A percentile compares a stretch with the other conserved stretches of the same genome.
Conservation (phyloP, 176 grass and related monocot species). For the Chloris gayana region DNA sequence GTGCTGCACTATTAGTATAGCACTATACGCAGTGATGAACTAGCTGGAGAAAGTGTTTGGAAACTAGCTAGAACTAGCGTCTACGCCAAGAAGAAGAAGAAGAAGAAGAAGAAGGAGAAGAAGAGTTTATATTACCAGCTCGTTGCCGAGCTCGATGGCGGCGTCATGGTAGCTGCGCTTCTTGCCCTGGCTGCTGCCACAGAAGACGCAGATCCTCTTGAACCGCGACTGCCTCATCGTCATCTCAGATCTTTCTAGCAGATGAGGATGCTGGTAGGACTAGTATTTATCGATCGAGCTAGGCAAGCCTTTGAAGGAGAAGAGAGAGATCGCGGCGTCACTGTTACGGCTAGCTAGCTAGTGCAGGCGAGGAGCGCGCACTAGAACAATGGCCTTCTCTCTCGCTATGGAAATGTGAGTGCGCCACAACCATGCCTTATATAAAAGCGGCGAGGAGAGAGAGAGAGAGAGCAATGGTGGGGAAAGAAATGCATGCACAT, state of each 20-base stretch:
- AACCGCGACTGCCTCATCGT: conserved; percentile 79
- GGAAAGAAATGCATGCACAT: conserved; percentile 36
- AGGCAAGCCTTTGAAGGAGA: neutral
- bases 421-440: conserved; percentile 63
- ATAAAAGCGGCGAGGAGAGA: conserved; percentile 22
- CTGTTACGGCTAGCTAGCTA: conserved; percentile 13
- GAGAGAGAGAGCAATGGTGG: neutral
- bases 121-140: conserved; percentile 90
- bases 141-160: conserved; percentile 94
- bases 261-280: neutral
- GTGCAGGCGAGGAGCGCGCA: conserved; percentile 37
- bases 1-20: no score
- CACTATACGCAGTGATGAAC: no score
- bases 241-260: neutral
- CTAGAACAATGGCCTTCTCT: neutral
- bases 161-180: conserved; percentile 94
- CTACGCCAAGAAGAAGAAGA: no score
- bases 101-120: no score
- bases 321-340: neutral
- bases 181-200: conserved; percentile 94
- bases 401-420: conserved; percentile 31
- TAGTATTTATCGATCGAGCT: neutral
- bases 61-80: no score
- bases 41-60: no score
- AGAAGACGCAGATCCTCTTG: conserved; percentile 98